Conservation (phyloP, 768 basidiomycete species). For the Leucosporidium yakuticum region DNA sequence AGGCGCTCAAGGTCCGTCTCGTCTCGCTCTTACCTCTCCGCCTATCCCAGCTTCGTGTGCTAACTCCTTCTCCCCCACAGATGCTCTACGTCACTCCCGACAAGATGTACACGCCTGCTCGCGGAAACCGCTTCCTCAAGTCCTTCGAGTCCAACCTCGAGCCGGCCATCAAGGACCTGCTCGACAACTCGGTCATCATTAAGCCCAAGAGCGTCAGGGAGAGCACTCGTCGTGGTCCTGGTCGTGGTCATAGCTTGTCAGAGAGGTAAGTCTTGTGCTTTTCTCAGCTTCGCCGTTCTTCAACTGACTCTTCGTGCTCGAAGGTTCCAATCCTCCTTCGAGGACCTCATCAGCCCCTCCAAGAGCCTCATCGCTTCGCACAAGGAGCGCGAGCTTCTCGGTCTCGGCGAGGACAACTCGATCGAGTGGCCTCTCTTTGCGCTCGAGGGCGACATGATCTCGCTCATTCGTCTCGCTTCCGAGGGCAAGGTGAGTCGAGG, state of each 20-base stretch:
- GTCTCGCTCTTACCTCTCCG: not conserved
- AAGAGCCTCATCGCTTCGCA: slow-evolving; percentile 39
- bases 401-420: slow-evolving; percentile 53
- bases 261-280: slow-evolving; percentile 51
- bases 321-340: slow-evolving; percentile 10
- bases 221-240: slow-evolving; percentile 54
- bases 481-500: slow-evolving; percentile 57
- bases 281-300: accelerated
- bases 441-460: slow-evolving; percentile 72
- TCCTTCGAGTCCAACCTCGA: slow-evolving; percentile 10
- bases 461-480: slow-evolving; percentile 72
- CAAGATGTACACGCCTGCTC: slow-evolving; percentile 15
- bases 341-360: slow-evolving; percentile 47
- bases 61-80: not conserved
- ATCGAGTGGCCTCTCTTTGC: slow-evolving; percentile 70
- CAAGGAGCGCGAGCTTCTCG: slow-evolving; percentile 53
- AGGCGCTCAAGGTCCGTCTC: slow-evolving; percentile 17
- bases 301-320: slow-evolving; percentile 24
- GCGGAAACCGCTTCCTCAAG: slow-evolving; percentile 9
- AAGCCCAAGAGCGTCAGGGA: slow-evolving; percentile 57
- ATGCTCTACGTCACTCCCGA: slow-evolving; percentile 28
- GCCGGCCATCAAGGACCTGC: slow-evolving; percentile 51
- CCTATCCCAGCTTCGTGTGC: not conserved
- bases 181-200: slow-evolving; percentile 58
- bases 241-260: slow-evolving; percentile 68